Evolutionary conservation across 2,329 filamentous ascomycete species (phyloP).

Genomic region (Ophiocordyceps camponoti-floridani): DNA sequence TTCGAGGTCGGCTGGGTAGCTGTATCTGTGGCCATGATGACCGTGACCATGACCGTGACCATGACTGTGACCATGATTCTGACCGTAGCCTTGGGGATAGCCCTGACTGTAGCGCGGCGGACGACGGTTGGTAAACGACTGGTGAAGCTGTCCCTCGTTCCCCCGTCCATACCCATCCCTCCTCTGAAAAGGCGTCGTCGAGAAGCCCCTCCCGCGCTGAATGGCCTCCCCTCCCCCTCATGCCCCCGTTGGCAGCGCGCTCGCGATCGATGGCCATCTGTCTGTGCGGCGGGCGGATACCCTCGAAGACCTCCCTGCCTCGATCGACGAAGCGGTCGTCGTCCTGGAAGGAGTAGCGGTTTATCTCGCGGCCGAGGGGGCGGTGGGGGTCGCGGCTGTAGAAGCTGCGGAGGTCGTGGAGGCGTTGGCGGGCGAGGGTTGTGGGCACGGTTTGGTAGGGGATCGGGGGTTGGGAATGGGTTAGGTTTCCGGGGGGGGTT

Average conservation of each 20-base stretch:
- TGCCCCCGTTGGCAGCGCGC: neutral
- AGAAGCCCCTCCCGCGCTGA: too few species aligned
- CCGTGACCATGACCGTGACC: too few species aligned
- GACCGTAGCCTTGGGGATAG: too few species aligned
- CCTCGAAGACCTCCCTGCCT: slow-evolving; percentile 51
- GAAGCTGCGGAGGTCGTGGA: slow-evolving; percentile 35
- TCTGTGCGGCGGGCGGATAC: slow-evolving; percentile 40
- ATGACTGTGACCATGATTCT: too few species aligned
- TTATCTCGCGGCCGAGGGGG: slow-evolving; percentile 31
- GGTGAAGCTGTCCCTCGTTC: too few species aligned
- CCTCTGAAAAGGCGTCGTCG: too few species aligned
- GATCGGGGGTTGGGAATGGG: neutral
- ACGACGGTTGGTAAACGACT: too few species aligned
- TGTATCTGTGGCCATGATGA: too few species aligned
- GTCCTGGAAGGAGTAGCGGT: slow-evolving; percentile 58
- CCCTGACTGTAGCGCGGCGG: too few species aligned
- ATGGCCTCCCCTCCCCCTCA: too few species aligned
- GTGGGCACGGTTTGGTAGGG: neutral
- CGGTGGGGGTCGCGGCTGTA: slow-evolving; percentile 23
- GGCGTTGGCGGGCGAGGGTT: slow-evolving; percentile 39
- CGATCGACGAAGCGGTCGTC: slow-evolving; percentile 50
- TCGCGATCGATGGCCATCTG: slow-evolving; percentile 20
- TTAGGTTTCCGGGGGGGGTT: neutral
- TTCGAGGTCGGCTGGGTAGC: too few species aligned
- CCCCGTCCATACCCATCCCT: too few species aligned